Evolutionary conservation across 1,284 basidiomycete genomes (phyloP), one percentile per base, ranked within the genome.

Genomic region (Pulchroboletus neoregius): DNA sequence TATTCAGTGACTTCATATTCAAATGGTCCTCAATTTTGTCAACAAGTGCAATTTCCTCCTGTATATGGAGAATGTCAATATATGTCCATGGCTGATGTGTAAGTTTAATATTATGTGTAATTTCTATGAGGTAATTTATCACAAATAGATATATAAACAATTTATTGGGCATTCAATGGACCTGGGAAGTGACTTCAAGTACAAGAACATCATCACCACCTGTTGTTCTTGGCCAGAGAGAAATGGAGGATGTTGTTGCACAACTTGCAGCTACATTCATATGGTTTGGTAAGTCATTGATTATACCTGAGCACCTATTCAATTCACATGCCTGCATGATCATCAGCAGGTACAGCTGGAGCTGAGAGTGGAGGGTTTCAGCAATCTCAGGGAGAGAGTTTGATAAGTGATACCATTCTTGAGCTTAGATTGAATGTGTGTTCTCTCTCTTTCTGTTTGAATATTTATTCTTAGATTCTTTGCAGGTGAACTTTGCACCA

Each of bases 351-450:
- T 10, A 30, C 31, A 23, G 6, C 40, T 20, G 51, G 47, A 3
- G 2, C 4, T 20, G 36, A 39, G 6, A 34, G 24, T 42, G 53
- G 54, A 13, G 53, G 54, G 5, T 45, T 56, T n/a, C 28, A 40
- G 1, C 27, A 39, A 6, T 1, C 6, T 13, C 12, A 28, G 12
- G 41, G 39, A 1, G 16, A 7, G 1, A 59, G 48, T 5, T 10
- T 16, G n/a, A 39, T 45, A 8, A 40, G 8, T 1, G 8, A 43
- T 11, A 0, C 12, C 5, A 3, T 46, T 3, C 40, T 56, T 16
- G 23, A 16, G 8, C 16, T 43, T 1, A 57, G 52, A 33, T 32
- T 56, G 8, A 55, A 57, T 53, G 54, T 56, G 37, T 28, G 47
- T 23, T n/a, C 13, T 28, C 9, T 36, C 18, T 36, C 6, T 15